Conservation (phyloP, 345 rosid species). For the Hypericum perforatum region DNA sequence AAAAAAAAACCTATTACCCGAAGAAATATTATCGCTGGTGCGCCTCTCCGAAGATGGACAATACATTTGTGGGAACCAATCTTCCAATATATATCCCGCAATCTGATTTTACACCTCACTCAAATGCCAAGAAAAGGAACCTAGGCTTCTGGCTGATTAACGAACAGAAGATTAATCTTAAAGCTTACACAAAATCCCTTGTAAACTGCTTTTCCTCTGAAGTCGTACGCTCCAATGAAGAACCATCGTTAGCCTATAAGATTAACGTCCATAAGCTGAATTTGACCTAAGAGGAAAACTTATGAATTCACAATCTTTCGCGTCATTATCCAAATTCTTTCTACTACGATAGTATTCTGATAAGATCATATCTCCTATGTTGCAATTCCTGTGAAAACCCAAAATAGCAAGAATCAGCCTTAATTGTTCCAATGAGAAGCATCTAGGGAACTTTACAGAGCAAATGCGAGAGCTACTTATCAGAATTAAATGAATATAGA, state of each 20-base stretch:
- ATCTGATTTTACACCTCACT: constrained; percentile 56
- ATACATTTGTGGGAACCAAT: constrained; percentile 30
- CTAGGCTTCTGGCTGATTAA: constrained; percentile 23
- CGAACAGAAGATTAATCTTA: constrained; percentile 16
- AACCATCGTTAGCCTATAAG: constrained; percentile 35
- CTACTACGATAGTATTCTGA: constrained; percentile 33
- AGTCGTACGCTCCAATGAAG: constrained; percentile 29
- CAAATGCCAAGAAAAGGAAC: constrained; percentile 34
- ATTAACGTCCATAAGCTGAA: constrained; percentile 24
- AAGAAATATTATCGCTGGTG: constrained; percentile 17
- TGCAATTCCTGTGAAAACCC: constrained; percentile 50
- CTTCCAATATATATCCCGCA: constrained; percentile 44
- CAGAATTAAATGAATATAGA: too few relatives aligned
- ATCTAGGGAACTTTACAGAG: too few relatives aligned
- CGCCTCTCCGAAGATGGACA: constrained; percentile 28
- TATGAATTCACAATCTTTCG: constrained; percentile 31
- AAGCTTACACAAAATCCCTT: constrained; percentile 39
- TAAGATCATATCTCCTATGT: constrained; percentile 43
- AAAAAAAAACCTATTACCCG: constrained; percentile 14
- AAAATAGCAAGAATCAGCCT: neutral
- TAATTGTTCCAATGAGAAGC: neutral
- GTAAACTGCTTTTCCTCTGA: constrained; percentile 30
- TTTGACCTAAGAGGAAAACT: constrained; percentile 19
- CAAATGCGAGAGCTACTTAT: too few relatives aligned
- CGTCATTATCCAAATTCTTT: constrained; percentile 23